Evolutionary conservation across 768 basidiomycete genomes (phyloP), one percentile per base, ranked within the genome.

Genomic region (Lentinula sp.): DNA sequence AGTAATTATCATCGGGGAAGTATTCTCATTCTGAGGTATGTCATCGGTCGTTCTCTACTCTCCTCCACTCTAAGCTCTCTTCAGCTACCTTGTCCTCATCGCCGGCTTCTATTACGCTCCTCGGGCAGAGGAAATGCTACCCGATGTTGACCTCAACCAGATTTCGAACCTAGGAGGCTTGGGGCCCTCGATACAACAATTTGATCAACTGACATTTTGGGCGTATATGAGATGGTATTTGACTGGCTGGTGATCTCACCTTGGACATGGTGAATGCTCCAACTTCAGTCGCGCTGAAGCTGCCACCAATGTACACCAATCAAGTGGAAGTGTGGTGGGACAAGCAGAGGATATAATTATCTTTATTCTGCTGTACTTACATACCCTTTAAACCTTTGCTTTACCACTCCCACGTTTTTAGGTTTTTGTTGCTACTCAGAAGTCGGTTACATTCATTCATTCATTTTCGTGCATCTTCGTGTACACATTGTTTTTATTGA

Each of bases 1-100:
- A 91, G 91, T 67, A 98, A 98, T 74, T 99, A 99, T 71, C 94
- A 98, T 70, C 86, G 97, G 66, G 97, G 97, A 51, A 94, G 91
- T 66, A 97, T 97, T 62, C 85, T 99, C 50, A 89, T 98, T 59
- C 78, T 98, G 54, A 95, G 95, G 93, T 95, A 66, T 51, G 71
- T 62, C n/a, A 48, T 18, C 50, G 5, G 9, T 2, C 31, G 21
- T 46, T n/a, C 13, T 31, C 51, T 37, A 51, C 52, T 32, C 39
- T 32, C 31, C 16, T 0, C 16, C 51, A 18, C 11, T 65, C 49
- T 21, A 37, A 43, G 56, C 13, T 37, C 13, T 5, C 11, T 54
- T 10, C 69, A 97, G 95, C 66, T 99, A 99, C 71, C 78, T 98
- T 51, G 95, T 98, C 50, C 85, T 99, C 37, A 73, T 84, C 39